These are phyloP conservation scores for Sambucus nigra DNA, from an alignment of 129 eudicot species.

Conservation along the genomic window DNA sequence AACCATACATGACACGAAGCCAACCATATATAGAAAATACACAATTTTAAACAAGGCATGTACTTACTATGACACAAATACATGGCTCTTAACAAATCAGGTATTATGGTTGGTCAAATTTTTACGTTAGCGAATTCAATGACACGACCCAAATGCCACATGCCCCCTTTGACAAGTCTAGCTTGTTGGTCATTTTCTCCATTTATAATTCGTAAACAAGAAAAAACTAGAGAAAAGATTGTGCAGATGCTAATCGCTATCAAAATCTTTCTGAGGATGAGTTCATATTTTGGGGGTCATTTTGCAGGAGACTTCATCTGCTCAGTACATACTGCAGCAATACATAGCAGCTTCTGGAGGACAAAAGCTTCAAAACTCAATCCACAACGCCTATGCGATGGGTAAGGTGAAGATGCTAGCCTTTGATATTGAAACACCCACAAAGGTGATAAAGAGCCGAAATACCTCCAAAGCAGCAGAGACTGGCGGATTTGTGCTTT, in stretches of 20 bases:
- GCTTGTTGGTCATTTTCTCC: no score
- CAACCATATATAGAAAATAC: no score
- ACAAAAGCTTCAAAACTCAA: constrained; percentile 57
- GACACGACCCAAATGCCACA: no score
- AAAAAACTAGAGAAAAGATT: background rate
- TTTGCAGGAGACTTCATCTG: constrained; percentile 91
- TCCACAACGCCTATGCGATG: constrained; percentile 73
- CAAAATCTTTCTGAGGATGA: background rate
- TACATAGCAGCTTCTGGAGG: constrained; percentile 89
- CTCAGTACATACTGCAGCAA: constrained; percentile 90
- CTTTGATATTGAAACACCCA: constrained; percentile 73
- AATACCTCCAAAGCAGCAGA: constrained; percentile 69
- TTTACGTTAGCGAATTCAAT: no score
- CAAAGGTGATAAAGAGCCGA: constrained; percentile 65
- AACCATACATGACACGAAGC: no score
- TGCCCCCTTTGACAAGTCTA: no score
- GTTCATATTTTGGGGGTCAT: background rate
- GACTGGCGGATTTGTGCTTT: constrained; percentile 80
- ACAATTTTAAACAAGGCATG: no score
- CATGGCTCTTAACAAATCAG: no score
- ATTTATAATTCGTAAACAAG: no score
- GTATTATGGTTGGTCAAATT: no score
- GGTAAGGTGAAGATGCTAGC: constrained; percentile 89
- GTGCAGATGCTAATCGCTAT: constrained; percentile 5
- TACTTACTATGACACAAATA: no score